phyloP scores from a whole-genome alignment of 257 asterid species.

The Solanum bulbocastanum region DNA sequence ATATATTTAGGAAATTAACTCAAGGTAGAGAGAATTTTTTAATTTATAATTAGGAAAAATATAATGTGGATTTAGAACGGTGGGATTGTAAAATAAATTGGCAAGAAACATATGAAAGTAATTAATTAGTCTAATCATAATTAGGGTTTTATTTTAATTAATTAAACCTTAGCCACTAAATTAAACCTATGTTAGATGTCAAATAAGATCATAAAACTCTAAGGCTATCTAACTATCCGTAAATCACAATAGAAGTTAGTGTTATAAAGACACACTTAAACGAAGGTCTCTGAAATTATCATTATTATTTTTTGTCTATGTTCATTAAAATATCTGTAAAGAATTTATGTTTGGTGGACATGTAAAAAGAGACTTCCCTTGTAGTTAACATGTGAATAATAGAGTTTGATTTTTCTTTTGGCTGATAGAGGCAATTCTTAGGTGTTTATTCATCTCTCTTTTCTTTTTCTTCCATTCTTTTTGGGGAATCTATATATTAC shows the following conservation, averaged over 20 bases:
- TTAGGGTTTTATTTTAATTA: no score
- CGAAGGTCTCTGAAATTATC: not conserved
- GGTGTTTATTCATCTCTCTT: not conserved
- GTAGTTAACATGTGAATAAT: not conserved
- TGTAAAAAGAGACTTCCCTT: not conserved
- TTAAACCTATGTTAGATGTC: no score
- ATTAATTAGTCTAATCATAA: no score
- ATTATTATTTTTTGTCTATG: not conserved
- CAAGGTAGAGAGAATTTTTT: no score
- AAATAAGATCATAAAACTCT: no score
- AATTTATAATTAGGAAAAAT: no score
- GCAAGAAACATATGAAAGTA: no score
- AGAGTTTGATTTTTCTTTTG: not conserved
- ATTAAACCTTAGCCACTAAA: no score
- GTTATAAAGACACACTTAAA: not conserved
- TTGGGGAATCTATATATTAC: not conserved
- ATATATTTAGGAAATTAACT: no score
- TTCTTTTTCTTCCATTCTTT: not conserved
- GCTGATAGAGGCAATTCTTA: not conserved
- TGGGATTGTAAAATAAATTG: no score
- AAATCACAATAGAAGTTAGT: not conserved
- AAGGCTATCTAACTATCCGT: not conserved
- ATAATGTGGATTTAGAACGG: no score
- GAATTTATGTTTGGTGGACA: not conserved
- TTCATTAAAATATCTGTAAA: not conserved